A percentile compares a stretch with the other conserved stretches of the same genome.
phyloP scores from a whole-genome alignment of 306 rosid genomes.

The Senna siamea region DNA sequence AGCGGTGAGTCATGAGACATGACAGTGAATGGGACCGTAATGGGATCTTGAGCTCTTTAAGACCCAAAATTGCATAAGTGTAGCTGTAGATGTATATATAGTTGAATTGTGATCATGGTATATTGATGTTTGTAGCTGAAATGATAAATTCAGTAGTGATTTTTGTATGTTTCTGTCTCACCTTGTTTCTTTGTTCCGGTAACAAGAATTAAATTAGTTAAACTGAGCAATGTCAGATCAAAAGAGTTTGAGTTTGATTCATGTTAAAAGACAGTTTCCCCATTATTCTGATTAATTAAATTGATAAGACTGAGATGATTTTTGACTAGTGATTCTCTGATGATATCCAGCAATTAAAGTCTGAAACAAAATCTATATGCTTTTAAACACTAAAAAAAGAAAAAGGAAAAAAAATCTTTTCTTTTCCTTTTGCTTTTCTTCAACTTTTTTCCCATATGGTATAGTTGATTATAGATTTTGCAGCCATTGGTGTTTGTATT shows the following conservation, averaged over 20 bases:
- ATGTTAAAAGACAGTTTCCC: no score
- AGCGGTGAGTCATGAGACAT: neutral
- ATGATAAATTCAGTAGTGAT: neutral
- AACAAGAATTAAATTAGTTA: no score
- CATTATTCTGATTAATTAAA: no score
- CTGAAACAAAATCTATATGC: neutral
- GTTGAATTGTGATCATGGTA: slow-evolving; percentile 2
- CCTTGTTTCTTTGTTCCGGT: no score
- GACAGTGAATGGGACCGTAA: no score
- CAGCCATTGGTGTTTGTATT: neutral
- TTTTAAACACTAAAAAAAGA: neutral
- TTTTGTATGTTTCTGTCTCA: no score
- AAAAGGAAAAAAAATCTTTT: neutral
- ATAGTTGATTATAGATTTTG: neutral
- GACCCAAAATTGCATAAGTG: no score
- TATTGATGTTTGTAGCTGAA: neutral
- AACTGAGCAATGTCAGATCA: no score
- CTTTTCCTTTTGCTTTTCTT: slow-evolving; percentile 1
- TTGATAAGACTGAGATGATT: no score
- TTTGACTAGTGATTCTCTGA: no score
- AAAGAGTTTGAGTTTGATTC: no score
- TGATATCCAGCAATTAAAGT: neutral
- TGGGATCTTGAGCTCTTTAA: no score
- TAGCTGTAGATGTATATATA: neutral
- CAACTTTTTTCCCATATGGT: neutral